Evolutionary conservation across 129 eudicot genomes (phyloP).

Genomic region (Chrysanthemum makinoi): DNA sequence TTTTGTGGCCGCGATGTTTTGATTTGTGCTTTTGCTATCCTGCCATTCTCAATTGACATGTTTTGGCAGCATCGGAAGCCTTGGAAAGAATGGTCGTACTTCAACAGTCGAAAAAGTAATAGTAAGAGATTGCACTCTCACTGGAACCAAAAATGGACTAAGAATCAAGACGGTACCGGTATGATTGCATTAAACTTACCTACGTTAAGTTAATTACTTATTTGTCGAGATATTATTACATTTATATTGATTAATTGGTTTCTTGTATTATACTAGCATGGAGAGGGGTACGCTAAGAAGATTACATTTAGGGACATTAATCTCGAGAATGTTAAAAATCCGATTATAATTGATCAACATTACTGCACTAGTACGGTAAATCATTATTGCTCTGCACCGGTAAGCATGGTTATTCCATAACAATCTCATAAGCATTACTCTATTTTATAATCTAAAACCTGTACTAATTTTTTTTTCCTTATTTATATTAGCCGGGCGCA

Average conservation of each 20-base stretch:
- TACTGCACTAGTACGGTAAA: slow-evolving; percentile 12
- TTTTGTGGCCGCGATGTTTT: background rate
- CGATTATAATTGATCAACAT: slow-evolving; percentile 44
- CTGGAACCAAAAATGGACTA: slow-evolving; percentile 12
- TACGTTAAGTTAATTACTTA: background rate
- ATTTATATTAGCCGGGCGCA: slow-evolving; percentile 2
- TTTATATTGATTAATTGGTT: background rate
- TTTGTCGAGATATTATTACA: background rate
- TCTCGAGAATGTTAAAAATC: slow-evolving; percentile 25
- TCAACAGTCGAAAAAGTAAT: slow-evolving; percentile 15
- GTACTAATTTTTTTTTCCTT: background rate
- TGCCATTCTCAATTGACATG: background rate
- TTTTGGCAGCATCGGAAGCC: slow-evolving; percentile 37
- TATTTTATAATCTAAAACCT: background rate
- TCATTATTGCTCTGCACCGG: background rate
- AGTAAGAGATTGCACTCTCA: slow-evolving; percentile 1
- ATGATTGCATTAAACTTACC: background rate
- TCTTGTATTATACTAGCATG: slow-evolving; percentile 19
- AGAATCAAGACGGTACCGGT: slow-evolving; percentile 11
- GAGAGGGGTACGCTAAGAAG: slow-evolving; percentile 31
- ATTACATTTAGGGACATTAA: slow-evolving; percentile 26
- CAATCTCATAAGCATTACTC: background rate
- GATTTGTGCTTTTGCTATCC: background rate
- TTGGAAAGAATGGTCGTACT: slow-evolving; percentile 23
- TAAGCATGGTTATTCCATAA: background rate